Percentiles rank a stretch among this genome's conserved stretches.
phyloP scores from a whole-genome alignment of 768 basidiomycete genomes.

The Stropharia rugosoannulata region DNA sequence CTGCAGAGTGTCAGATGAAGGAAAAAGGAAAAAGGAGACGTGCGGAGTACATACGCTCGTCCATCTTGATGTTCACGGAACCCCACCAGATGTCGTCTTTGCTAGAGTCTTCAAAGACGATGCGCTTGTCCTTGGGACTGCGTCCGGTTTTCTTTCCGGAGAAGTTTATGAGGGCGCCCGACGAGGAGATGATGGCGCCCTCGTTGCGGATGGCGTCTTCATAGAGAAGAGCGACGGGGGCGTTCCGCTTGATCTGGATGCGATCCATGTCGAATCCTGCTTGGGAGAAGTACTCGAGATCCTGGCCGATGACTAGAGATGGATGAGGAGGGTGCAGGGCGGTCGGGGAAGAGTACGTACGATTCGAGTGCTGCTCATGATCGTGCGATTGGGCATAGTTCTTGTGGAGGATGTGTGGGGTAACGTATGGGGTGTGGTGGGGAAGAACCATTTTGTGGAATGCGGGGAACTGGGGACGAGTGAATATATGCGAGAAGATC shows the following conservation, averaged over 20 bases:
- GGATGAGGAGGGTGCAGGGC: slow-evolving; percentile 10
- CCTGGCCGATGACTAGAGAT: slow-evolving; percentile 78
- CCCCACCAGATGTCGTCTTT: slow-evolving; percentile 99
- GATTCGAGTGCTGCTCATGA: slow-evolving; percentile 54
- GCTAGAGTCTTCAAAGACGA: slow-evolving; percentile 95
- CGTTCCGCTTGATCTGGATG: slow-evolving; percentile 94
- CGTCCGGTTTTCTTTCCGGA: slow-evolving; percentile 99
- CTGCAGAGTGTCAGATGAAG: slow-evolving; percentile 29
- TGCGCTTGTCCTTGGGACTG: slow-evolving; percentile 98
- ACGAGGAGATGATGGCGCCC: slow-evolving; percentile 95
- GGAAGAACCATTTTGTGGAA: slow-evolving; percentile 59
- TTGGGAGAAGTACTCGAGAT: slow-evolving; percentile 96
- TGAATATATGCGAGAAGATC: slow-evolving; percentile 16
- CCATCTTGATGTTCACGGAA: slow-evolving; percentile 98
- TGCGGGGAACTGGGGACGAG: slow-evolving; percentile 14
- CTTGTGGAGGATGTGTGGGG: slow-evolving; percentile 87
- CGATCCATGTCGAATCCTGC: slow-evolving; percentile 99
- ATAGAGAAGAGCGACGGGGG: slow-evolving; percentile 85
- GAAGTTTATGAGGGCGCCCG: slow-evolving; percentile 98
- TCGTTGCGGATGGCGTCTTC: slow-evolving; percentile 99
- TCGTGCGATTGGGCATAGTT: slow-evolving; percentile 78
- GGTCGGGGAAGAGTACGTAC: slow-evolving; percentile 38
- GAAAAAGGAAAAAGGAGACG: not conserved
- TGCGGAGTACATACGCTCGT: slow-evolving; percentile 67
- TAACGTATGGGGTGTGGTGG: slow-evolving; percentile 81